phyloP scores from a whole-genome alignment of 768 basidiomycete species.

The Termitomyces sp. region DNA sequence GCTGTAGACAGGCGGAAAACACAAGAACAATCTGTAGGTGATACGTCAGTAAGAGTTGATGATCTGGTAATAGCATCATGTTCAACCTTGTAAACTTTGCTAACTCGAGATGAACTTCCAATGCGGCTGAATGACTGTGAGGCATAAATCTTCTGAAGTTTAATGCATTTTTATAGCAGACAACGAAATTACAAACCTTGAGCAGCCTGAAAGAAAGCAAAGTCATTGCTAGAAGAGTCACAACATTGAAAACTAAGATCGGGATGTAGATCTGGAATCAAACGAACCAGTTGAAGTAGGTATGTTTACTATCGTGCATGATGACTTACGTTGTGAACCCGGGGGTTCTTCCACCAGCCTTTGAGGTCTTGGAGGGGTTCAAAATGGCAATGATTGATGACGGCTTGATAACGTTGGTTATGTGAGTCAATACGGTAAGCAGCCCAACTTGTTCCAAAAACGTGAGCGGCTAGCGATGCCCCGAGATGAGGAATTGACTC shows the following conservation, averaged over 20 bases:
- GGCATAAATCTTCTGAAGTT: constrained; percentile 35
- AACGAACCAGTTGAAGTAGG: not conserved
- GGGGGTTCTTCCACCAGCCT: constrained; percentile 37
- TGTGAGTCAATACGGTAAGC: constrained; percentile 37
- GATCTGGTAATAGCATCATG: not conserved
- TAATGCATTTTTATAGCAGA: not conserved
- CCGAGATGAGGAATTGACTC: constrained; percentile 52
- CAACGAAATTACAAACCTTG: constrained; percentile 26
- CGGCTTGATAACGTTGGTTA: constrained; percentile 19
- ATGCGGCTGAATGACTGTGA: constrained; percentile 45
- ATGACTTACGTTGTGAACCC: constrained; percentile 28
- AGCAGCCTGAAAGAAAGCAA: constrained; percentile 40
- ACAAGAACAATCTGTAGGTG: constrained; percentile 40
- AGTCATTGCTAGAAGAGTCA: constrained; percentile 31
- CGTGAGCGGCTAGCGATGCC: constrained; percentile 42
- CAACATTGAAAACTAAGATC: constrained; percentile 33
- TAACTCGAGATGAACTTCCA: constrained; percentile 41
- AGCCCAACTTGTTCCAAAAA: constrained; percentile 46
- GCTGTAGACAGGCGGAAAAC: constrained; percentile 45
- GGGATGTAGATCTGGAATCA: constrained; percentile 28
- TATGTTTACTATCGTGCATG: not conserved
- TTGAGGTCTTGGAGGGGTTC: constrained; percentile 35
- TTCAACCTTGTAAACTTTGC: constrained; percentile 44
- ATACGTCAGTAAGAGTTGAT: not conserved
- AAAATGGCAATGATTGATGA: constrained; percentile 36